Percentiles rank a stretch among this genome's conserved stretches.
Evolutionary conservation across 2,329 filamentous ascomycete species (phyloP).

Genomic region (Calonectria naviculata): DNA sequence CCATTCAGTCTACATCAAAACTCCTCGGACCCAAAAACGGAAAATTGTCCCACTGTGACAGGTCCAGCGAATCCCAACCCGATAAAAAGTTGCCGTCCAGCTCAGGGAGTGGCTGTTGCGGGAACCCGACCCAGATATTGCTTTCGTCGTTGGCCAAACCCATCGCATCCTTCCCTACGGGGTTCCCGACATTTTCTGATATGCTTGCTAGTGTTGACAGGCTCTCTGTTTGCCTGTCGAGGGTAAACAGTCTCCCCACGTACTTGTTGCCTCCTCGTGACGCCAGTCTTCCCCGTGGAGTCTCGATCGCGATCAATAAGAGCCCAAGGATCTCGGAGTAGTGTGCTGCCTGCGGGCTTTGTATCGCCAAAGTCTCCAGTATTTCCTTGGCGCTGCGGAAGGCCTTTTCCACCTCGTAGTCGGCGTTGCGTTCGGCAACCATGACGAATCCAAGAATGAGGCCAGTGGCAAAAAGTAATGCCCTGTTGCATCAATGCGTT

Average conservation of each 20-base stretch:
- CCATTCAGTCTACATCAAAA: slow-evolving; percentile 16
- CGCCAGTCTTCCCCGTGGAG: slow-evolving; percentile 27
- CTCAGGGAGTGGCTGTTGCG: slow-evolving; percentile 5
- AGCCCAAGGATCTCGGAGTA: slow-evolving; percentile 66
- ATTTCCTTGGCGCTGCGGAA: slow-evolving; percentile 63
- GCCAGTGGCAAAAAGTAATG: slow-evolving; percentile 66
- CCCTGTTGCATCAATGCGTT: slow-evolving; percentile 45
- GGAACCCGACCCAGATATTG: slow-evolving; percentile 12
- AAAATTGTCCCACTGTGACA: slow-evolving; percentile 40
- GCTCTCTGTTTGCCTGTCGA: slow-evolving; percentile 12
- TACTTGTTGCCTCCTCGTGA: slow-evolving; percentile 36
- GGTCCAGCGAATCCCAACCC: slow-evolving; percentile 39
- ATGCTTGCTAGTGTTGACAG: neutral
- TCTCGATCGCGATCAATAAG: slow-evolving; percentile 55
- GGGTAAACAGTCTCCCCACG: slow-evolving; percentile 34
- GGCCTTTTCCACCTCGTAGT: slow-evolving; percentile 57
- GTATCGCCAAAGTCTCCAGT: slow-evolving; percentile 56
- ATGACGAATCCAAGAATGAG: slow-evolving; percentile 67
- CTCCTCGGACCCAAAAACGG: slow-evolving; percentile 29
- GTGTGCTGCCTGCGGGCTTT: slow-evolving; percentile 66
- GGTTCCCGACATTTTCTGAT: neutral
- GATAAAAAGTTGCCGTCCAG: slow-evolving; percentile 33
- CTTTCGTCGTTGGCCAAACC: neutral
- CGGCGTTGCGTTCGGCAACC: slow-evolving; percentile 59
- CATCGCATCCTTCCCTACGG: neutral